These are phyloP conservation scores for Tilletia caries DNA, from an alignment of 1,284 basidiomycete genomes.

Conservation along the genomic window DNA sequence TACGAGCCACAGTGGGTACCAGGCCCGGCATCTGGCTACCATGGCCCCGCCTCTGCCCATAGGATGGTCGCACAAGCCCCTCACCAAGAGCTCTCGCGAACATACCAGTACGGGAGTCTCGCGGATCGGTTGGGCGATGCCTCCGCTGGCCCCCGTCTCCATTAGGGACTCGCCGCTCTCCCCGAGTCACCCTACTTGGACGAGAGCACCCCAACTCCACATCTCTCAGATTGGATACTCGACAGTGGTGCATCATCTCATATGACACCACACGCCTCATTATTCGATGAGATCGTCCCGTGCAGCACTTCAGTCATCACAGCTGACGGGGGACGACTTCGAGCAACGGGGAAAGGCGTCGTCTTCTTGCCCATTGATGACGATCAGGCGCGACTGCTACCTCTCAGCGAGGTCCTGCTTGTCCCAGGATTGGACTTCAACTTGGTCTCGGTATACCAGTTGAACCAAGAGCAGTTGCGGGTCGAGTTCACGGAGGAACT, in stretches of 20 bases:
- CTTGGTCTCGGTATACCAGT: background rate
- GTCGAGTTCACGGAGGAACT: background rate
- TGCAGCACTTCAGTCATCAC: background rate
- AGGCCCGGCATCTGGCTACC: too few relatives aligned
- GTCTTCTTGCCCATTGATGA: background rate
- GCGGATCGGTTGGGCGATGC: too few relatives aligned
- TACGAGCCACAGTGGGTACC: too few relatives aligned
- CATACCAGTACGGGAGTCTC: too few relatives aligned
- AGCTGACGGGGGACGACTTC: background rate
- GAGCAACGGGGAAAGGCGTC: background rate
- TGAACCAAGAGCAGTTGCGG: background rate
- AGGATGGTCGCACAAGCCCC: too few relatives aligned
- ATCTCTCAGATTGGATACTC: background rate
- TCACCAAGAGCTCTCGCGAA: too few relatives aligned
- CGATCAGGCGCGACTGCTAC: background rate
- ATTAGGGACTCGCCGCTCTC: conserved; percentile 1
- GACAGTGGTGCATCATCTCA: background rate
- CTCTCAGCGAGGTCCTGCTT: background rate
- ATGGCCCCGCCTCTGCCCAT: too few relatives aligned
- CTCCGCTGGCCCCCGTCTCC: background rate
- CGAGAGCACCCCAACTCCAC: background rate
- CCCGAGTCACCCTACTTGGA: background rate
- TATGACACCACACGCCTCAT: background rate
- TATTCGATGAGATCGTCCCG: background rate
- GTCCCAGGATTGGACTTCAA: background rate